These are phyloP conservation scores for Cercospora janseana DNA, from an alignment of 2,329 filamentous ascomycete genomes.

Conservation along the genomic window DNA sequence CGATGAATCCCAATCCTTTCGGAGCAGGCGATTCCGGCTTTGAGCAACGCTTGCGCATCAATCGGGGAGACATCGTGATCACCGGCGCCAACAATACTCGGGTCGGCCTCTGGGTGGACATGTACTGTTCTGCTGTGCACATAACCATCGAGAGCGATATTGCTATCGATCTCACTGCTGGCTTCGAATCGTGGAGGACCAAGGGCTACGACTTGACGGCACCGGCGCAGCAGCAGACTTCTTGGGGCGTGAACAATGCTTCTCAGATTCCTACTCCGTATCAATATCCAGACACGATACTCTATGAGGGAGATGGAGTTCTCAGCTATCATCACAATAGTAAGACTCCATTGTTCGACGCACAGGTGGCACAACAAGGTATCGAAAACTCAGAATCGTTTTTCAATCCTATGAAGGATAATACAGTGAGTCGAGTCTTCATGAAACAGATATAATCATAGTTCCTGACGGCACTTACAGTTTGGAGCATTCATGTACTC, in stretches of 20 bases:
- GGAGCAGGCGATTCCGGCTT: not conserved
- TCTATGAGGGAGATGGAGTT: not conserved
- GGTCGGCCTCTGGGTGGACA: not conserved
- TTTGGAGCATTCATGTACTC: not conserved
- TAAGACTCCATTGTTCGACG: not conserved
- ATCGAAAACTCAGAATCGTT: not conserved
- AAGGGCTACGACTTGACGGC: not conserved
- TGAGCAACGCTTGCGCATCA: not conserved
- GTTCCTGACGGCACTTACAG: not conserved
- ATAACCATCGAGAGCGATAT: not conserved
- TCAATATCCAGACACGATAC: not conserved
- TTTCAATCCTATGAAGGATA: not conserved
- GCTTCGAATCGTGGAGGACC: not conserved
- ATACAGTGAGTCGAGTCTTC: not conserved
- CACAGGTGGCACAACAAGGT: not conserved
- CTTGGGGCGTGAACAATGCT: not conserved
- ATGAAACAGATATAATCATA: not conserved
- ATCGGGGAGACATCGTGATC: not conserved
- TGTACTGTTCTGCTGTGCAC: not conserved
- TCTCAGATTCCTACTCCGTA: not conserved
- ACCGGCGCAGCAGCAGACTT: not conserved
- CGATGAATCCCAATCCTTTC: not conserved
- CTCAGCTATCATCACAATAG: not conserved
- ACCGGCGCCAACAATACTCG: not conserved
- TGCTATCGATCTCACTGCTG: not conserved